Conservation (phyloP, 2,329 filamentous ascomycete species). For the Fusarium camptoceras region DNA sequence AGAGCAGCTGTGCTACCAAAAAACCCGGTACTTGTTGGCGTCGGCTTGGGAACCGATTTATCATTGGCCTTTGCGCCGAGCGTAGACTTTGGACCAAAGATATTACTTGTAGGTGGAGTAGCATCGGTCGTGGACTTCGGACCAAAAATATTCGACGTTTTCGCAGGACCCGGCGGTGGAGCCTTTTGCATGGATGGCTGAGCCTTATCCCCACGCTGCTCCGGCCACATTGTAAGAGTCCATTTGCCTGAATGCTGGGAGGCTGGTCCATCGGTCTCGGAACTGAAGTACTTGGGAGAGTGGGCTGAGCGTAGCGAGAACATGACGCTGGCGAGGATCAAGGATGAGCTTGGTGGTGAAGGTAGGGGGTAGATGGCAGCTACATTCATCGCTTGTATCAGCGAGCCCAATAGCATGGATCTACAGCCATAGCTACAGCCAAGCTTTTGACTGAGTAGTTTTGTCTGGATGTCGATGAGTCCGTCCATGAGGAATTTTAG, state of each 20-base stretch:
- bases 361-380: neutral
- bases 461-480: neutral
- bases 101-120: too few species aligned
- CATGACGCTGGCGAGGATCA: neutral
- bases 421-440: neutral
- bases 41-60: too few species aligned
- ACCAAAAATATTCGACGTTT: neutral
- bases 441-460: neutral
- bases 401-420: neutral
- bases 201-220: neutral
- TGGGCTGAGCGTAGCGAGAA: neutral
- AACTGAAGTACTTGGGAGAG: neutral
- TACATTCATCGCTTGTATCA: neutral
- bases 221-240: neutral
- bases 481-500: fast-evolving
- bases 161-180: too few species aligned
- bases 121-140: neutral
- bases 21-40: neutral
- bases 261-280: fast-evolving
- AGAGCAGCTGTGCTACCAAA: fast-evolving
- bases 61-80: neutral
- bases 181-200: neutral
- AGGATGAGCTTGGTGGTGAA: neutral
- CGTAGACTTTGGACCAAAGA: too few species aligned
- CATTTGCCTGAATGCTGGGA: neutral